These are phyloP conservation scores for Lipomyces sp. DNA, from an alignment of 805 yeast species.

Conservation along the genomic window DNA sequence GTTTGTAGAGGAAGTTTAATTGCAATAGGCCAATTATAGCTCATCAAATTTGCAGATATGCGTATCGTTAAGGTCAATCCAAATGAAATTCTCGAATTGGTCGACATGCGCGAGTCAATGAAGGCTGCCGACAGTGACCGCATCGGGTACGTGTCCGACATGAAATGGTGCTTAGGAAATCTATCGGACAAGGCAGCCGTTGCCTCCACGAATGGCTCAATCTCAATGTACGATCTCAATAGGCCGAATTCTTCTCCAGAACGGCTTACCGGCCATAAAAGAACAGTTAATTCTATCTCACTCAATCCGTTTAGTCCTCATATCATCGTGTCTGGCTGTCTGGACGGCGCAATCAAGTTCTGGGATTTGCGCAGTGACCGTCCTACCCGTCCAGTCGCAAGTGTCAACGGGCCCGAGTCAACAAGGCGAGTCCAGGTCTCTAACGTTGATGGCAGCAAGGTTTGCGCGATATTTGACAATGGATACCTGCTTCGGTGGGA, in stretches of 20 bases:
- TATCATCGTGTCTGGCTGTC: slow-evolving; percentile 72
- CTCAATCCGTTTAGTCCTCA: slow-evolving; percentile 70
- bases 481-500: slow-evolving; percentile 91
- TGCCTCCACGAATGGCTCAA: slow-evolving; percentile 42
- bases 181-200: slow-evolving; percentile 33
- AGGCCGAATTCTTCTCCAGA: slow-evolving; percentile 18
- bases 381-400: slow-evolving; percentile 56
- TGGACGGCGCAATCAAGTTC: slow-evolving; percentile 72
- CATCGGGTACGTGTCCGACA: slow-evolving; percentile 42
- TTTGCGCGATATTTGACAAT: slow-evolving; percentile 84
- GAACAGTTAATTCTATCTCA: slow-evolving; percentile 60
- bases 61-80: slow-evolving; percentile 27
- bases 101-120: not conserved
- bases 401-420: slow-evolving; percentile 73
- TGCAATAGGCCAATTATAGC: not conserved
- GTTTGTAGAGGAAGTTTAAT: not conserved
- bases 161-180: slow-evolving; percentile 45
- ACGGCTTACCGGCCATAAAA: slow-evolving; percentile 47
- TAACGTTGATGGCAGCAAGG: slow-evolving; percentile 58
- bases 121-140: slow-evolving; percentile 38
- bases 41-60: slow-evolving; percentile 12
- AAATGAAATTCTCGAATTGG: slow-evolving; percentile 12
- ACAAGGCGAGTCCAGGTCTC: slow-evolving; percentile 61
- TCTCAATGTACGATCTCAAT: slow-evolving; percentile 44
- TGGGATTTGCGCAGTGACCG: slow-evolving; percentile 82